Percentiles rank a stretch among this genome's conserved stretches.
These are phyloP conservation scores for Musa acuminata DNA, from an alignment of 176 grass and related monocot genomes.

Conservation along the genomic window DNA sequence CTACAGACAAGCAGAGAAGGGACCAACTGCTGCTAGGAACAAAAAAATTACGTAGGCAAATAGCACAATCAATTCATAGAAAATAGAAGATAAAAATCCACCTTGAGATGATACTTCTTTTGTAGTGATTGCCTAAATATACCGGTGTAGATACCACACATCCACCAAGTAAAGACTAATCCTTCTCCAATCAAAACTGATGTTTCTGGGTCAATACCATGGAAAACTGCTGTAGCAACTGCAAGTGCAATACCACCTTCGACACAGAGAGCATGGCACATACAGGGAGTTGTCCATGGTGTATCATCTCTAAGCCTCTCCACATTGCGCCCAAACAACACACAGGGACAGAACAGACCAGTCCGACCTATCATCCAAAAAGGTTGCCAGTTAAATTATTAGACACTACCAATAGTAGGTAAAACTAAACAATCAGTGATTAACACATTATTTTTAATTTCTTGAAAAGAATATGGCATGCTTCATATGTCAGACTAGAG, in stretches of 20 bases:
- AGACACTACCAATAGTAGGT: too few species aligned
- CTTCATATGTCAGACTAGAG: too few species aligned
- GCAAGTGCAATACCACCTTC: slow-evolving; percentile 64
- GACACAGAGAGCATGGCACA: slow-evolving; percentile 49
- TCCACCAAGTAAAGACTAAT: slow-evolving; percentile 46
- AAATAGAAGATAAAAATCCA: slow-evolving; percentile 9
- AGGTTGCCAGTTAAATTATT: too few species aligned
- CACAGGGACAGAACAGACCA: slow-evolving; percentile 60
- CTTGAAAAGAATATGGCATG: too few species aligned
- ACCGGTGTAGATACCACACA: slow-evolving; percentile 39
- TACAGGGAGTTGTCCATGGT: slow-evolving; percentile 49
- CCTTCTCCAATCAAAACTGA: slow-evolving; percentile 49
- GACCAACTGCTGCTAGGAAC: too few species aligned
- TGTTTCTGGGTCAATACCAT: slow-evolving; percentile 43
- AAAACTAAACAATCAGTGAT: too few species aligned
- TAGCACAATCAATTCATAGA: neutral
- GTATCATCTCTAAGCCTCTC: slow-evolving; percentile 49
- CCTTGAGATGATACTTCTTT: slow-evolving; percentile 61
- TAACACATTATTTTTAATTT: too few species aligned
- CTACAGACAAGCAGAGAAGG: too few species aligned
- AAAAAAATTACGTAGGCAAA: neutral
- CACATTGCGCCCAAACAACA: slow-evolving; percentile 57
- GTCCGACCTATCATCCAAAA: slow-evolving; percentile 35
- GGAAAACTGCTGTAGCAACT: slow-evolving; percentile 39
- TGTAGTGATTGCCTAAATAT: slow-evolving; percentile 32